phyloP scores from a whole-genome alignment of 1,139 yeast species.

The Suzukiozyma palmioleophila region DNA sequence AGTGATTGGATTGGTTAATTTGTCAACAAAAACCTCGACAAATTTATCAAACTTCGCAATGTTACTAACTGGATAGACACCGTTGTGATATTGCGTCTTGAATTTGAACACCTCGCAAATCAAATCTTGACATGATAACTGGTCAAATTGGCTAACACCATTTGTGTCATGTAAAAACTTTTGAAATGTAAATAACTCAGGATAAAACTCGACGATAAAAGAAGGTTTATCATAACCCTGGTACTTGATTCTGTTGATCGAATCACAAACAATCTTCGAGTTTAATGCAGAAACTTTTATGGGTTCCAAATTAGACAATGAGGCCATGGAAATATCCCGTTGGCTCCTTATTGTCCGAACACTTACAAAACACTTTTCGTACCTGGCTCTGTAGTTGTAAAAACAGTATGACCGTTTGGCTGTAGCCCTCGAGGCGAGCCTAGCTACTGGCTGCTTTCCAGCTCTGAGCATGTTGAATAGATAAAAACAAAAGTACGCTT shows the following conservation, averaged over 20 bases:
- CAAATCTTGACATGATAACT: not conserved
- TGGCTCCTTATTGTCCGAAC: not conserved
- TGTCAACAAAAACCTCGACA: conserved; percentile 10
- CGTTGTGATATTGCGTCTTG: not conserved
- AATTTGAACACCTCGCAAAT: not conserved
- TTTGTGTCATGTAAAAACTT: not conserved
- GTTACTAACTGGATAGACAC: not conserved
- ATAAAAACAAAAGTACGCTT: too few relatives aligned
- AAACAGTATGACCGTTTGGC: not conserved
- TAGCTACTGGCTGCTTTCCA: not conserved
- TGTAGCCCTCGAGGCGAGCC: not conserved
- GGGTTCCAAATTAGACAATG: not conserved
- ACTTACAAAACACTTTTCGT: not conserved
- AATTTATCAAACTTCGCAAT: not conserved
- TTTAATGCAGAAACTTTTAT: not conserved
- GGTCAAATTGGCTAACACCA: not conserved
- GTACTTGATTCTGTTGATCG: not conserved
- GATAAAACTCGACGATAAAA: not conserved
- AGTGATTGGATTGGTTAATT: conserved; percentile 12
- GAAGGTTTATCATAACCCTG: not conserved
- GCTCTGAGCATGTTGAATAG: not conserved
- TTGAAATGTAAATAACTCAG: not conserved
- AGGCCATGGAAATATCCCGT: not conserved
- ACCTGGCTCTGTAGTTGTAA: not conserved
- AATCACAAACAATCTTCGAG: not conserved